phyloP scores from a whole-genome alignment of 1,139 yeast species.

The Fermentozyma sake region DNA sequence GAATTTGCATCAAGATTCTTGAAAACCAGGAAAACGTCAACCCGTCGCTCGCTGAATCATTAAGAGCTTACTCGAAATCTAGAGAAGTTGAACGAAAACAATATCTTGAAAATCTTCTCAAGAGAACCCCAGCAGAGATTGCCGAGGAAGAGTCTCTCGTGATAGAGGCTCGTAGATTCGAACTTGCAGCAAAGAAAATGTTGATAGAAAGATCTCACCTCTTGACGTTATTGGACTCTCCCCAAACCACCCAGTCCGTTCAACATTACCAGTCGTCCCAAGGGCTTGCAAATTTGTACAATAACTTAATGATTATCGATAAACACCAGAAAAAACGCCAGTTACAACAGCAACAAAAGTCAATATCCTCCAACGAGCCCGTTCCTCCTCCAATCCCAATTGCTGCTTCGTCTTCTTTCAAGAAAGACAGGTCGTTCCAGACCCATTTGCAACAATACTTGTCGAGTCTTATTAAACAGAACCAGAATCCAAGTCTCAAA shows the following conservation, averaged over 20 bases:
- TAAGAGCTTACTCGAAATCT: conserved; percentile 54
- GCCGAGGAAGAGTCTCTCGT: conserved; percentile 96
- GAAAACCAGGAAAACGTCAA: conserved; percentile 45
- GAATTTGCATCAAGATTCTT: conserved; percentile 34
- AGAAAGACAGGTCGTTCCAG: conserved; percentile 50
- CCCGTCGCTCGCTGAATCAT: conserved; percentile 45
- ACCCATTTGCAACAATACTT: conserved; percentile 47
- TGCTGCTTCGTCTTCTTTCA: conserved; percentile 49
- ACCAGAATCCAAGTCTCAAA: conserved; percentile 24
- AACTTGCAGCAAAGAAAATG: conserved; percentile 88
- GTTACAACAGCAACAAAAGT: conserved; percentile 42
- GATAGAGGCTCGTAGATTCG: conserved; percentile 88
- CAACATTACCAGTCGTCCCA: conserved; percentile 81
- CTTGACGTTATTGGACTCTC: conserved; percentile 78
- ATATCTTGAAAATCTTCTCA: conserved; percentile 70
- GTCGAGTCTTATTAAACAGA: conserved; percentile 35
- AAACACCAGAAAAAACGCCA: conserved; percentile 50
- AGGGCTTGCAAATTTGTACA: conserved; percentile 83
- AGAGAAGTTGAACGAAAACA: conserved; percentile 77
- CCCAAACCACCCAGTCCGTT: conserved; percentile 73
- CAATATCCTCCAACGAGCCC: conserved; percentile 35
- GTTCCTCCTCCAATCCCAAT: conserved; percentile 57
- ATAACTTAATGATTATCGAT: conserved; percentile 73
- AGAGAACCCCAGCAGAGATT: conserved; percentile 90
- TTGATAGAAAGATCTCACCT: conserved; percentile 78